Percentiles rank a stretch among this genome's conserved stretches.
These are phyloP conservation scores for Cornus suecica DNA, from an alignment of 148 eudicot genomes.

Conservation along the genomic window DNA sequence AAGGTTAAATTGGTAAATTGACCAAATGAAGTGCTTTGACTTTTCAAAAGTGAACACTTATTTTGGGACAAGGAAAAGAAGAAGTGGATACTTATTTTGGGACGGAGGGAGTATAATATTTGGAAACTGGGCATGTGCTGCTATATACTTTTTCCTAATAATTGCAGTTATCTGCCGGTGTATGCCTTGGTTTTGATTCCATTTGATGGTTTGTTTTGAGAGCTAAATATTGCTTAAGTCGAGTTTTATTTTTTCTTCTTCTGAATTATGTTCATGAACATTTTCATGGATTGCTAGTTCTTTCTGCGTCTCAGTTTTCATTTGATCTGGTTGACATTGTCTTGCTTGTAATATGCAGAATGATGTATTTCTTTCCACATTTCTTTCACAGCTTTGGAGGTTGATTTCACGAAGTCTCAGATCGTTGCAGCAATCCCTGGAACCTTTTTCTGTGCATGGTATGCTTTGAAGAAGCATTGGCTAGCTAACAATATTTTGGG, in stretches of 20 bases:
- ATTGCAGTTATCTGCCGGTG: not conserved
- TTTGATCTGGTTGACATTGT: slow-evolving; percentile 14
- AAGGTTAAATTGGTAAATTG: too few species aligned
- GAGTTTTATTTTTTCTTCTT: not conserved
- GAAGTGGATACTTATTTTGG: too few species aligned
- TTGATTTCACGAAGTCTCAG: slow-evolving; percentile 95
- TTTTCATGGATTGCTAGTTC: not conserved
- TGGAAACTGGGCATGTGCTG: not conserved
- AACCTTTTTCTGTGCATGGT: slow-evolving; percentile 89
- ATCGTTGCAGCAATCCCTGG: slow-evolving; percentile 89
- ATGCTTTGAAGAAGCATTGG: slow-evolving; percentile 98
- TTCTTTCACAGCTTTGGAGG: slow-evolving; percentile 72
- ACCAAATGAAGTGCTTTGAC: too few species aligned
- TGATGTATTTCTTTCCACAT: slow-evolving; percentile 18
- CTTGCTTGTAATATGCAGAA: slow-evolving; percentile 24
- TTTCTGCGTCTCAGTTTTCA: not conserved
- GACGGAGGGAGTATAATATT: not conserved
- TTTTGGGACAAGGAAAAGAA: too few species aligned
- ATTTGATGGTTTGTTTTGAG: not conserved
- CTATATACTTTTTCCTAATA: not conserved
- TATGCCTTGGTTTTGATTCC: not conserved
- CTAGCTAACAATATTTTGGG: slow-evolving; percentile 92
- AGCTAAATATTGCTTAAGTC: not conserved
- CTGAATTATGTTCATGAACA: not conserved
- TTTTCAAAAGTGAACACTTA: too few species aligned